Percentiles rank a stretch among this genome's conserved stretches.
phyloP scores from a whole-genome alignment of 805 yeast genomes.

The Metschnikowia lochheadii region DNA sequence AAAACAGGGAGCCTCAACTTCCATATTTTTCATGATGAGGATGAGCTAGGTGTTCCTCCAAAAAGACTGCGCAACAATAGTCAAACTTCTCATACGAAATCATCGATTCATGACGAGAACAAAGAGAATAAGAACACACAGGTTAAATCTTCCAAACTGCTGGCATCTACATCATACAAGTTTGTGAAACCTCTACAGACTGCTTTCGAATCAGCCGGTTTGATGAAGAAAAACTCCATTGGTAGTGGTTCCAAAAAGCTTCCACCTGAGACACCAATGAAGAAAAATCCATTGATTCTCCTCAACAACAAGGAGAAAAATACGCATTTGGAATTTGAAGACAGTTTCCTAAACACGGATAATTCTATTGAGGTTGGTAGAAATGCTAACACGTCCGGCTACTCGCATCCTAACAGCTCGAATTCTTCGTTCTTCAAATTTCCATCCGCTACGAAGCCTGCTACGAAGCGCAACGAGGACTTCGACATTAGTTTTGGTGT shows the following conservation, averaged over 20 bases:
- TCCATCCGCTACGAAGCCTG: conserved; percentile 17
- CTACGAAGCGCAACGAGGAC: conserved; percentile 18
- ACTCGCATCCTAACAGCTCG: conserved; percentile 28
- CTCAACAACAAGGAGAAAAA: conserved; percentile 21
- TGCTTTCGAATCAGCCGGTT: conserved; percentile 74
- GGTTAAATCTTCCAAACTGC: conserved; percentile 1
- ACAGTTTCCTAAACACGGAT: conserved; percentile 14
- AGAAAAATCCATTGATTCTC: conserved; percentile 37
- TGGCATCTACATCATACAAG: conserved; percentile 42
- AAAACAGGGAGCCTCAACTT: conserved; percentile 10
- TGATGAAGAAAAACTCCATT: conserved; percentile 48
- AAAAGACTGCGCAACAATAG: conserved; percentile 7
- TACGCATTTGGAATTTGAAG: conserved; percentile 11
- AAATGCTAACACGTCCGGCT: conserved; percentile 17
- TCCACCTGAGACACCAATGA: conserved; percentile 45
- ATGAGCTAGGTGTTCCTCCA: conserved; percentile 1
- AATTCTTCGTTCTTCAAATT: conserved; percentile 32
- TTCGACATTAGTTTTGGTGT: conserved; percentile 19
- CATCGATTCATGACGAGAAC: conserved; percentile 22
- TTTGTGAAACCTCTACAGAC: conserved; percentile 81
- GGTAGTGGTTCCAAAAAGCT: conserved; percentile 22
- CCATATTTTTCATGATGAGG: conserved; percentile 12
- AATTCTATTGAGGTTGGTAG: conserved; percentile 39
- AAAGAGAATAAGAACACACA: conserved; percentile 28
- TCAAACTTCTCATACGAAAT: conserved; percentile 1